Percentiles rank a stretch among this genome's conserved stretches.
Evolutionary conservation across 129 eudicot genomes (phyloP).

Genomic region (sunflower (Helianthus annuus)): HanXRQr2.0-SUNRISE NC_035441.2:14088159-14088658

Average conservation of each 20-base stretch:
- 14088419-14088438: not conserved
- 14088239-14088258: not conserved
- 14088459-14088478: not conserved
- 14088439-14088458: not conserved
- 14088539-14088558: not conserved
- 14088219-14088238: not conserved
- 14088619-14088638: not conserved
- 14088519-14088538: not conserved
- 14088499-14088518: not conserved
- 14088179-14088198: not conserved
- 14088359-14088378: not conserved
- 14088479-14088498: not conserved
- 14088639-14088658: not conserved
- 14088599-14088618: not conserved
- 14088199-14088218: constrained; percentile 8
- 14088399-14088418: not conserved
- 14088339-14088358: not conserved
- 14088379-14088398: not conserved
- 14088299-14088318: not conserved
- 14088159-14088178: not conserved
- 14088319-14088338: not conserved
- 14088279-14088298: not conserved
- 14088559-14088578: not conserved
- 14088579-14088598: not conserved
- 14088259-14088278: not conserved